Evolutionary conservation across 2,329 filamentous ascomycete genomes (phyloP).

Genomic region (Dryadomyces sulphureus): DNA sequence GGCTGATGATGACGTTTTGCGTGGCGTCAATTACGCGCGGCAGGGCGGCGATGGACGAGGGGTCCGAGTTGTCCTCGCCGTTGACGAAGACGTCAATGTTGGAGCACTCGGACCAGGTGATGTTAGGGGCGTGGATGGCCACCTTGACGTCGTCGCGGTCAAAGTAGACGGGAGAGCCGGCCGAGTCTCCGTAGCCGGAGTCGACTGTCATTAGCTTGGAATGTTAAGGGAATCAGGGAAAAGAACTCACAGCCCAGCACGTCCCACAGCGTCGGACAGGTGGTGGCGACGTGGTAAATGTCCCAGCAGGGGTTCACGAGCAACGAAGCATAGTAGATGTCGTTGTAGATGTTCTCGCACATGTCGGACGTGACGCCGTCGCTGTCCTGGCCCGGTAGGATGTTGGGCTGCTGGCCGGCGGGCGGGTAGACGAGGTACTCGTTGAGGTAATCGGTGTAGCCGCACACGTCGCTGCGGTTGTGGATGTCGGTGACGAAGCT

Average conservation of each 20-base stretch:
- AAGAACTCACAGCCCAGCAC: constrained; percentile 36
- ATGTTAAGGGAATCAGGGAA: background rate
- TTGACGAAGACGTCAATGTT: constrained; percentile 21
- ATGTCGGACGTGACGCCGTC: constrained; percentile 21
- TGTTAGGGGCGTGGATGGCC: constrained; percentile 16
- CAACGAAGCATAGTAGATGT: constrained; percentile 37
- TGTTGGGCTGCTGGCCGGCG: constrained; percentile 38
- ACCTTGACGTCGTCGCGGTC: constrained; percentile 40
- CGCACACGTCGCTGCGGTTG: constrained; percentile 38
- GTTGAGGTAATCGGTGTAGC: constrained; percentile 44
- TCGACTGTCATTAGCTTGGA: constrained; percentile 31
- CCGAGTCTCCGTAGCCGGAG: constrained; percentile 46
- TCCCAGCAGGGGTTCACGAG: constrained; percentile 65
- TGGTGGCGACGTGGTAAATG: constrained; percentile 57
- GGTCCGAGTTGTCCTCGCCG: constrained; percentile 33
- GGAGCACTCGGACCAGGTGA: constrained; percentile 42
- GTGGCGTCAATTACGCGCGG: constrained; percentile 60
- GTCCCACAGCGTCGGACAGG: constrained; percentile 57
- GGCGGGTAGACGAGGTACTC: constrained; percentile 57
- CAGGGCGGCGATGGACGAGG: constrained; percentile 41
- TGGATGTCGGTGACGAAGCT: constrained; percentile 38
- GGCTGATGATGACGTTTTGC: constrained; percentile 57
- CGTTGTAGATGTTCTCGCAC: constrained; percentile 42
- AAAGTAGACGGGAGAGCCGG: constrained; percentile 50
- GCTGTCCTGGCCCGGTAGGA: constrained; percentile 26